These are phyloP conservation scores for Phialophora expanda DNA, from an alignment of 2,329 filamentous ascomycete species.

Conservation along the genomic window DNA sequence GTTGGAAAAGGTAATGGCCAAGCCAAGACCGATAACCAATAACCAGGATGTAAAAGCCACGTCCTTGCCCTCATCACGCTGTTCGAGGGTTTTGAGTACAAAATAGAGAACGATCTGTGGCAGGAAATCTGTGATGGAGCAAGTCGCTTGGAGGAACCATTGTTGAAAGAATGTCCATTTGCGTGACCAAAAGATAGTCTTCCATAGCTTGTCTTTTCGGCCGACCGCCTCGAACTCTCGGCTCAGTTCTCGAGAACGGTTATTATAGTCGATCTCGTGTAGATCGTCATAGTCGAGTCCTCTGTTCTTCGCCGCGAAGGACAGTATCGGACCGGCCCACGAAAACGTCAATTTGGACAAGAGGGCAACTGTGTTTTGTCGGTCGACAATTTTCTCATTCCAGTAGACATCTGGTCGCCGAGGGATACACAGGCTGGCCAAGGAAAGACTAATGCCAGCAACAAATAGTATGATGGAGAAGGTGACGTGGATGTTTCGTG, in stretches of 20 bases:
- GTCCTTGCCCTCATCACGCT: conserved; percentile 52
- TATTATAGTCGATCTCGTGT: conserved; percentile 63
- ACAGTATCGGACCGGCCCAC: conserved; percentile 66
- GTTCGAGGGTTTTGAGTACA: conserved; percentile 69
- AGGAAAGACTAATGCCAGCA: conserved; percentile 51
- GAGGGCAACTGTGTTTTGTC: conserved; percentile 65
- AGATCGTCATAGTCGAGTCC: conserved; percentile 68
- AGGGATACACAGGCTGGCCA: conserved; percentile 63
- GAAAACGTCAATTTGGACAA: conserved; percentile 68
- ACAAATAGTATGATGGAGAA: conserved; percentile 39
- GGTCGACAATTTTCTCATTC: conserved; percentile 66
- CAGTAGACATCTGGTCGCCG: conserved; percentile 71
- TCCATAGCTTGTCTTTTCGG: conserved; percentile 59
- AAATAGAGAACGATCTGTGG: conserved; percentile 73
- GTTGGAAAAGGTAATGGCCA: conserved; percentile 60
- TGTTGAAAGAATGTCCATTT: conserved; percentile 62
- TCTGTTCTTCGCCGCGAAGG: conserved; percentile 61
- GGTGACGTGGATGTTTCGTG: conserved; percentile 32
- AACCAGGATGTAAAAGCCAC: conserved; percentile 64
- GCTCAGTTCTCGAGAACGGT: conserved; percentile 59
- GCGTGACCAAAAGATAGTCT: conserved; percentile 65
- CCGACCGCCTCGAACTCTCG: conserved; percentile 51
- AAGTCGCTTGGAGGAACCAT: conserved; percentile 60
- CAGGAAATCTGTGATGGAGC: conserved; percentile 66
- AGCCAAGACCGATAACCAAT: conserved; percentile 70